These are phyloP conservation scores for Nematocida displodere DNA, from an alignment of 371 early-diverging fungal species.

Conservation along the genomic window DNA sequence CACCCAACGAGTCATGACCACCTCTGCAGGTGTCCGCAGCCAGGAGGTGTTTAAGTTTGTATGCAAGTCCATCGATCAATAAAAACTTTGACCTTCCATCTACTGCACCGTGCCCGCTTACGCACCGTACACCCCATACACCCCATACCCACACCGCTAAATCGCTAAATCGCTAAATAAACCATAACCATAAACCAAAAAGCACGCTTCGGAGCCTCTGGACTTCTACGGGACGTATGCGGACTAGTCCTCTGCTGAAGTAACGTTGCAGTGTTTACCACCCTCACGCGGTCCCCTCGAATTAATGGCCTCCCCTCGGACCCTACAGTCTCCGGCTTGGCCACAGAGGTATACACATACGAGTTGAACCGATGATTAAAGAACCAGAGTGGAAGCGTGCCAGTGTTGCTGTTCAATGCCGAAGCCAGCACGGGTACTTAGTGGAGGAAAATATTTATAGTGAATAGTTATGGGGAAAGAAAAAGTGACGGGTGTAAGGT, in stretches of 20 bases:
- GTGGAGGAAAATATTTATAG: conserved; percentile 44
- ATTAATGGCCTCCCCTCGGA: conserved; percentile 34
- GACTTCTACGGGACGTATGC: conserved; percentile 37
- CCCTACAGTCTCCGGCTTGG: conserved; percentile 44
- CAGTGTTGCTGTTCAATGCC: conserved; percentile 38
- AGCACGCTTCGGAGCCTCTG: neutral
- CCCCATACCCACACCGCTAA: too few species aligned
- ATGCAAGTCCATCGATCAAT: too few species aligned
- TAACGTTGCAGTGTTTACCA: conserved; percentile 57
- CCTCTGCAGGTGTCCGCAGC: neutral
- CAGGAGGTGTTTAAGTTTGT: neutral
- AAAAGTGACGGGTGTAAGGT: conserved; percentile 1
- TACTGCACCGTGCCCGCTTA: too few species aligned
- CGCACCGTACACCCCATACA: too few species aligned
- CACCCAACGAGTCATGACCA: neutral
- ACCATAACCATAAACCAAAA: conserved; percentile 18
- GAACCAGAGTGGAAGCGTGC: neutral
- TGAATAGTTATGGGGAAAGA: neutral
- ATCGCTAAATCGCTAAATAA: too few species aligned
- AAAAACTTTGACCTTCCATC: too few species aligned
- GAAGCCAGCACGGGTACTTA: conserved; percentile 28
- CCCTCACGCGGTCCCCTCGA: conserved; percentile 51
- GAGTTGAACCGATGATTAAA: conserved; percentile 45
- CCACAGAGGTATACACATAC: conserved; percentile 42
- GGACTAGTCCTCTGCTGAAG: conserved; percentile 48